Conservation (phyloP, 768 basidiomycete species). For the Suillus spraguei region DNA sequence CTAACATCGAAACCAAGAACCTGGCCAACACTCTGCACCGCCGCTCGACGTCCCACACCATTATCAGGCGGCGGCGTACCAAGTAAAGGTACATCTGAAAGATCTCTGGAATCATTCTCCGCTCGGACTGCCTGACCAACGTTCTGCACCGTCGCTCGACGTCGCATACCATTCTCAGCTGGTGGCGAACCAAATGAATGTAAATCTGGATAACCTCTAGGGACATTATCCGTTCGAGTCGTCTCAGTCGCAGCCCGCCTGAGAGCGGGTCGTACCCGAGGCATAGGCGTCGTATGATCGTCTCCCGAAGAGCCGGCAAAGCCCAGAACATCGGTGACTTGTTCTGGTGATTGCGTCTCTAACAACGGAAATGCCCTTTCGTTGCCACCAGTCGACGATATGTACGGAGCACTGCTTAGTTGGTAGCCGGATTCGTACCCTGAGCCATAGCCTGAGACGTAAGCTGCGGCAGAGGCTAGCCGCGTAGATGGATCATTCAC, state of each 20-base stretch:
- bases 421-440: slow-evolving; percentile 37
- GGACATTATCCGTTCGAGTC: slow-evolving; percentile 16
- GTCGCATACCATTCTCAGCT: slow-evolving; percentile 17
- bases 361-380: slow-evolving; percentile 31
- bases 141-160: slow-evolving; percentile 18
- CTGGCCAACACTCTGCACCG: slow-evolving; percentile 18
- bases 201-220: slow-evolving; percentile 19
- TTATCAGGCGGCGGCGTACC: slow-evolving; percentile 16
- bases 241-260: slow-evolving; percentile 27
- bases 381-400: slow-evolving; percentile 25
- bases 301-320: slow-evolving; percentile 29
- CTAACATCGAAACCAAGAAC: slow-evolving; percentile 21
- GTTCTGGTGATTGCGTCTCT: slow-evolving; percentile 28
- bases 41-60: slow-evolving; percentile 21
- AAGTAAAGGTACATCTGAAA: slow-evolving; percentile 17
- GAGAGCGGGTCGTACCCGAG: slow-evolving; percentile 20
- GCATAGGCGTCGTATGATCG: slow-evolving; percentile 30
- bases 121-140: slow-evolving; percentile 23
- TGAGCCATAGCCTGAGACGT: slow-evolving; percentile 36
- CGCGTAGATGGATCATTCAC: slow-evolving; percentile 17
- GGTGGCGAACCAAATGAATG: slow-evolving; percentile 14
- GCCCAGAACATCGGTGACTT: slow-evolving; percentile 27
- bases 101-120: slow-evolving; percentile 12
- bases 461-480: slow-evolving; percentile 39
- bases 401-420: slow-evolving; percentile 23